A percentile compares a stretch with the other conserved stretches of the same genome.
These are phyloP conservation scores for Paratinospora sagittata DNA, from an alignment of 164 flowering plant species.

Conservation along the genomic window DNA sequence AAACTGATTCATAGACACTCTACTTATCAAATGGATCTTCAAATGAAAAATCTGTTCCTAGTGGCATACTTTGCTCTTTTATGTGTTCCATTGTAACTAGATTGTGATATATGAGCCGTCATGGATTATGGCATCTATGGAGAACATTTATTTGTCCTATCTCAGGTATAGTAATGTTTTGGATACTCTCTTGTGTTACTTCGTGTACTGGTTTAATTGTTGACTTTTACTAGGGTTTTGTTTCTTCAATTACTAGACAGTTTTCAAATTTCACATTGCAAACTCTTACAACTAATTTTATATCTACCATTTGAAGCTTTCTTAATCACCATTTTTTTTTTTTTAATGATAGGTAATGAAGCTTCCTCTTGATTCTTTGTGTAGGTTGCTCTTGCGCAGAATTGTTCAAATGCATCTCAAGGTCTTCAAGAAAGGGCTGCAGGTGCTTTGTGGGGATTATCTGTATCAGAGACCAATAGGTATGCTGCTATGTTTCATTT, in stretches of 20 bases:
- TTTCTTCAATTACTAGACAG: too few relatives aligned
- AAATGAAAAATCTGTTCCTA: neutral
- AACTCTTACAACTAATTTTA: neutral
- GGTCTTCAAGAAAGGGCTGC: conserved; percentile 99
- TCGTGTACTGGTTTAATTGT: neutral
- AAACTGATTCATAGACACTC: neutral
- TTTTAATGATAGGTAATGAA: neutral
- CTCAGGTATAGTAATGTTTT: neutral
- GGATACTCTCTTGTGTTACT: neutral
- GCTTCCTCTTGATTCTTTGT: conserved; percentile 13
- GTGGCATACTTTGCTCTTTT: neutral
- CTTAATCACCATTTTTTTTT: too few relatives aligned
- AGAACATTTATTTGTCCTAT: neutral
- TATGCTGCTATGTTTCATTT: conserved; percentile 15
- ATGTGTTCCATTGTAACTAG: neutral
- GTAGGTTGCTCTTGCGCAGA: conserved; percentile 93
- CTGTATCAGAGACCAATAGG: conserved; percentile 98
- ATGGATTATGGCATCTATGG: neutral
- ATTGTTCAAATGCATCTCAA: conserved; percentile 76
- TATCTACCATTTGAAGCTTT: conserved; percentile 5
- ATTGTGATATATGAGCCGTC: neutral
- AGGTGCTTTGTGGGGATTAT: conserved; percentile 98
- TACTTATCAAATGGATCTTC: neutral
- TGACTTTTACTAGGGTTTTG: too few relatives aligned
- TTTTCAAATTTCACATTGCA: neutral